Base-by-base conservation (phyloP, 2,329 filamentous ascomycete genomes). In the Colletotrichum plurivorum region DNA sequence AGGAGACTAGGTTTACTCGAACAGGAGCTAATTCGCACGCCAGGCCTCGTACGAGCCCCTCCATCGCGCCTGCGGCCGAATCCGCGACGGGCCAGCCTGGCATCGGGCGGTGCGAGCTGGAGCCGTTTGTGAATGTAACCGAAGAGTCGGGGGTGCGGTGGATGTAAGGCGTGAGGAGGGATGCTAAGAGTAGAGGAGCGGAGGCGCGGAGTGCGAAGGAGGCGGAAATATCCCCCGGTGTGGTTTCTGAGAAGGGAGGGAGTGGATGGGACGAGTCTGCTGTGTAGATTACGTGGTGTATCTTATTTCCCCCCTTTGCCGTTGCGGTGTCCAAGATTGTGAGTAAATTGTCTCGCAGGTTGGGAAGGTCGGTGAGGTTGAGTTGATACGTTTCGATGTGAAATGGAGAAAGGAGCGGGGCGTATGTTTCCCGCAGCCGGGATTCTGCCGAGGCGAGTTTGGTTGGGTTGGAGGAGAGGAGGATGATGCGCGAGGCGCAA, bases 211-310 rank as follows among this genome's bases (percentile, higher is more conserved):
- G 31, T 43, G 27, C 9, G 51, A 62, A 45, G 41, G 58, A 27
- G 20, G 57, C 43, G 9, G 13, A n/a, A 25, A 67, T 67, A 22
- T 62, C 57, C 0, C 15, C 13, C 2, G 52, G 57, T 0, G 15
- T 13, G 3, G 57, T 67, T 1, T 62, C 12, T 2, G 10, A 2
- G 4, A 65, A 25, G 15, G 62, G 39, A 1, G 62, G 62, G 12
- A 58, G 54, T 16, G 27, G 41, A 16, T 31, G 13, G n/a, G 57
- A 9, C 5, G 20, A 2, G 57, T 62, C 63, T 20, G 64, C 64
- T 13, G 64, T 63, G 64, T 67, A 67, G 58, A 67, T 27, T 49
- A 63, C 20, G 52, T 67, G 64, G 25, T 62, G 16, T 15, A 63
- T 15, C 2, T 62, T 62, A 27, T 12, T 6, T 5, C 3, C 2